Base-by-base conservation (phyloP, 148 eudicot species). In the Talinum fruticosum region DNA sequence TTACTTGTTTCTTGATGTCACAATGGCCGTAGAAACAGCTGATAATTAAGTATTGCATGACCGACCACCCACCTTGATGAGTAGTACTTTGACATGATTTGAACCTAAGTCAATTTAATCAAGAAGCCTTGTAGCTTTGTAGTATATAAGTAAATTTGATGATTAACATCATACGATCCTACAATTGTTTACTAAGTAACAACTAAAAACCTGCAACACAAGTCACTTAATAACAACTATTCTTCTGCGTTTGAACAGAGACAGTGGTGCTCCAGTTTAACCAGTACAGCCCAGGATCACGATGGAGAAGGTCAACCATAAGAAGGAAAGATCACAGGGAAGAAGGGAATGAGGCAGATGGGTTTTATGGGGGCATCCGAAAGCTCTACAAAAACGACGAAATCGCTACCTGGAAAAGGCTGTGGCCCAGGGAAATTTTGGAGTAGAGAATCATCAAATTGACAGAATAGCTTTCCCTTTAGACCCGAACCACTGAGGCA, bases 341-440 rank as follows among this genome's bases (percentile, higher is more conserved):
- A 83, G 97, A 87, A 86, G 99, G 99, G 37, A 93, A 90, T 8
- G 99, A 91, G 78, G 88, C 84, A 0, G 99, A 93, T 37, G 99
- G 97, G 47, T 96, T 93, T 78, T 96, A 91, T 53, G 99, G 94
- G 1, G 97, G 99, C 66, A 88, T 96, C 38, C 79, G 94, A 76
- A 96, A 89, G 80, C 89, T 96, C 33, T 18, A 82, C 73, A 73
- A 73, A 30, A 34, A 77, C 0, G 83, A 89, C 21, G 97, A 91
- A 80, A 91, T 93, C 36, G 80, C 85, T 19, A 82, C 76, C 21
- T 96, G 99, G 99, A 91, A 82, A 77, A 84, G 71, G 67, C 82
- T 96, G 41, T 91, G 99, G 97, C 99, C 97, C 8, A 74, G 87
- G 30, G 88, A 88, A 16, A 84, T 88, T 75, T 78, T 95, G 87